Base-by-base conservation (phyloP, 169 alveolate genomes). In the Plasmodium cynomolgi region DNA sequence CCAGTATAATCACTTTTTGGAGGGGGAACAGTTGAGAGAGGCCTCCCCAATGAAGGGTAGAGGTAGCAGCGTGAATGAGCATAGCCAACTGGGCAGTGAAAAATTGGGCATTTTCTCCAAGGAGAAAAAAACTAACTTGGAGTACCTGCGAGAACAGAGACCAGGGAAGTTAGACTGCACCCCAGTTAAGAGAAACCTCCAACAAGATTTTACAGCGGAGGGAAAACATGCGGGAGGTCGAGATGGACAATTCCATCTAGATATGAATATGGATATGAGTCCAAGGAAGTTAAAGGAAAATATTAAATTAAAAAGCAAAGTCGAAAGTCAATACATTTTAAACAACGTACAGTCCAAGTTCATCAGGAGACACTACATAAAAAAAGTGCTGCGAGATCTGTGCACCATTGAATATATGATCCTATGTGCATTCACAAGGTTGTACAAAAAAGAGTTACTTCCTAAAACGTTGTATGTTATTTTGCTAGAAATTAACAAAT, bases 381-480 rank as follows among this genome's bases (percentile, higher is more conserved):
- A 86, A 56, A 86, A 86, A 37, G 93, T 86, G 6, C 68, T 86
- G 37, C 56, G 93, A 15, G 93, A 86, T 86, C 33, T 86, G 13
- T 86, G 93, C 31, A 39, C 86, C 1, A 86, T 86, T 54, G 93
- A 86, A 54, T 86, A 86, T 86, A 75, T 86, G 86, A 86, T 86
- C 20, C 81, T 86, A 37, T 86, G 93, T 86, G 93, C 93, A 75
- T 86, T 86, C 26, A 86, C 93, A 17, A 33, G 93, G 44, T 75
- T 86, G 41, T 86, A 86, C 81, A 86, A 86, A 37, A 86, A 86
- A 56, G 93, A 86, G 44, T 47, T 86, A 75, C 81, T 86, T 54
- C 93, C 93, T 54, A 86, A 86, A 54, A 86, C 93, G 6, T 56
- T 86, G 11, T 86, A 86, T 86, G 93, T 86, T 20, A 86, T 86